Conservation (phyloP, 768 basidiomycete genomes). For the Suillus plorans region DNA sequence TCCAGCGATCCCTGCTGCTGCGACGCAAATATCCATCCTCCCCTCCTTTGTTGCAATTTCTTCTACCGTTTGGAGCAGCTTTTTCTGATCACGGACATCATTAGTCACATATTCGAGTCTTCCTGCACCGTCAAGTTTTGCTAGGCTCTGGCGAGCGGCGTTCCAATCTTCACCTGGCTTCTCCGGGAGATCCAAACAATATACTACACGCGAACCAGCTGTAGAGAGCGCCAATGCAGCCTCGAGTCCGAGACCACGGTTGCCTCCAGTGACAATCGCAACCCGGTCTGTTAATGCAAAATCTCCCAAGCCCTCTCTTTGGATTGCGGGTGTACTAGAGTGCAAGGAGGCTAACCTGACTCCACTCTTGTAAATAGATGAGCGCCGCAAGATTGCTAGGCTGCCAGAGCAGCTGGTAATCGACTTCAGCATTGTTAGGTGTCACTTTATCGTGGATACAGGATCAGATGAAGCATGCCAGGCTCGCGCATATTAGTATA, state of each 20-base stretch:
- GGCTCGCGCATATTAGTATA: neutral
- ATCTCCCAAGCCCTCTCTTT: conserved; percentile 35
- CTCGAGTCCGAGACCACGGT: conserved; percentile 33
- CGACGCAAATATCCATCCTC: conserved; percentile 28
- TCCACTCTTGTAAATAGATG: neutral
- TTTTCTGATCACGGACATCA: conserved; percentile 26
- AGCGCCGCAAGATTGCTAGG: neutral
- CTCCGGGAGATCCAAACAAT: conserved; percentile 18
- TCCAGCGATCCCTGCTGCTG: conserved; percentile 25
- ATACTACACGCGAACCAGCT: conserved; percentile 44
- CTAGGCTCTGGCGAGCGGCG: conserved; percentile 46
- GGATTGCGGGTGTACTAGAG: neutral
- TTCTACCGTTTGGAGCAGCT: conserved; percentile 15
- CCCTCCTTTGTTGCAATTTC: conserved; percentile 25
- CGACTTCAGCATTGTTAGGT: neutral
- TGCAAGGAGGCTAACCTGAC: neutral
- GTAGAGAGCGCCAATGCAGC: conserved; percentile 28
- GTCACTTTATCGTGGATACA: neutral
- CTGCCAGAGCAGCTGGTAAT: neutral
- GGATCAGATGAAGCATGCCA: neutral
- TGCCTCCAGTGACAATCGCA: conserved; percentile 27
- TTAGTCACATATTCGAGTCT: conserved; percentile 21
- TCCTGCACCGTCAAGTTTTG: conserved; percentile 32
- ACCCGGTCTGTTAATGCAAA: conserved; percentile 24
- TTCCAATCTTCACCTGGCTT: conserved; percentile 40